Evolutionary conservation across 2,329 filamentous ascomycete genomes (phyloP).

Genomic region (Trichoderma breve): DNA sequence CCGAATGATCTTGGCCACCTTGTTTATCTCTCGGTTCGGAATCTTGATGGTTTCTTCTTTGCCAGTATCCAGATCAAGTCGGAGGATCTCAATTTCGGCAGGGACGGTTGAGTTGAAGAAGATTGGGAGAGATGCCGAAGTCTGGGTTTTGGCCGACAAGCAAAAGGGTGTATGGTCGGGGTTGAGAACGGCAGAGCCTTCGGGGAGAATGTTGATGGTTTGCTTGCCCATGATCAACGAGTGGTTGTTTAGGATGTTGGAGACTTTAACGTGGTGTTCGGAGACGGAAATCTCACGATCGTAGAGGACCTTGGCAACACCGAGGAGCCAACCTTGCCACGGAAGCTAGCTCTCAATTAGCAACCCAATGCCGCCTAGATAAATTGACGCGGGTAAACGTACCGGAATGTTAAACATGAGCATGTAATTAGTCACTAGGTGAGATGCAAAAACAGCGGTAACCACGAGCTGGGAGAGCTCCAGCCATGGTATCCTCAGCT

Average conservation of each 20-base stretch:
- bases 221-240: slow-evolving; percentile 94
- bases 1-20: slow-evolving; percentile 66
- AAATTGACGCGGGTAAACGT: slow-evolving; percentile 28
- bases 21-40: slow-evolving; percentile 68
- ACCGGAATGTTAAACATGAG: slow-evolving; percentile 90
- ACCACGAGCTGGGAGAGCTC: slow-evolving; percentile 80
- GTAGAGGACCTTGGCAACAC: slow-evolving; percentile 77
- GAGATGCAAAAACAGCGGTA: slow-evolving; percentile 66
- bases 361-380: not conserved
- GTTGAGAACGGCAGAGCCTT: slow-evolving; percentile 90
- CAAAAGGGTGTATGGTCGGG: slow-evolving; percentile 80
- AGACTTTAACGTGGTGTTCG: slow-evolving; percentile 88
- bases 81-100: slow-evolving; percentile 81
- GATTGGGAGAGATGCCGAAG: slow-evolving; percentile 70
- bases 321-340: slow-evolving; percentile 68
- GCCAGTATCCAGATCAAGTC: slow-evolving; percentile 79
- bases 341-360: slow-evolving; percentile 55
- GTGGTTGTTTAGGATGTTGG: slow-evolving; percentile 82
- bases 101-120: slow-evolving; percentile 92
- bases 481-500: slow-evolving; percentile 91
- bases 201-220: slow-evolving; percentile 95
- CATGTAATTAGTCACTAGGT: slow-evolving; percentile 74
- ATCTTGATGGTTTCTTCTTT: slow-evolving; percentile 78
- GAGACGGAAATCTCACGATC: slow-evolving; percentile 91
- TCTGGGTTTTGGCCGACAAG: slow-evolving; percentile 61